Evolutionary conservation across 495 filamentous ascomycete genomes (phyloP).

Genomic region (Hamigera avellanea): DNA sequence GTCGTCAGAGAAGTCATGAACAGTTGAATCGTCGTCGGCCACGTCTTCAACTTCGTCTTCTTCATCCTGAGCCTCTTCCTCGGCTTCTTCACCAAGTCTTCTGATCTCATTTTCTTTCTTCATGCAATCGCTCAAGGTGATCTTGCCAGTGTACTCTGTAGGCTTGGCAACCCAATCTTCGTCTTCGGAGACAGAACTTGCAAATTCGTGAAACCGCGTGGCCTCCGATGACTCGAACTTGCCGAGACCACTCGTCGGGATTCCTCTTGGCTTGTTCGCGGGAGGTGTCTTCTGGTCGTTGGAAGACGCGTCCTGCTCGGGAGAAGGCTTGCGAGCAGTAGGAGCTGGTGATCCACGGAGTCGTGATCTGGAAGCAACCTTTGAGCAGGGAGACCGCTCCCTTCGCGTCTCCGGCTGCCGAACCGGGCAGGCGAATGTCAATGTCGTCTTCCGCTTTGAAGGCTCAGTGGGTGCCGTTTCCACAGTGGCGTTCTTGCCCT

Average conservation of each 20-base stretch:
- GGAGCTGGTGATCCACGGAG: constrained; percentile 34
- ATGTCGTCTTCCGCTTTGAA: constrained; percentile 38
- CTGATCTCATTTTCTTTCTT: constrained; percentile 83
- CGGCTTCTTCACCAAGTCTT: constrained; percentile 77
- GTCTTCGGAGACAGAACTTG: constrained; percentile 63
- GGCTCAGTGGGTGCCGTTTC: constrained; percentile 18
- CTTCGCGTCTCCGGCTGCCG: constrained; percentile 20
- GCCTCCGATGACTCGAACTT: constrained; percentile 55
- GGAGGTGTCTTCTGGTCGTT: constrained; percentile 5
- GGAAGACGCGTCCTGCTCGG: constrained; percentile 7
- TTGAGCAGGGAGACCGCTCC: constrained; percentile 20
- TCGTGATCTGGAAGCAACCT: constrained; percentile 20
- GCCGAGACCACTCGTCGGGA: constrained; percentile 32
- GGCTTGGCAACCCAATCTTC: constrained; percentile 78
- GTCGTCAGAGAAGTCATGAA: constrained; percentile 50
- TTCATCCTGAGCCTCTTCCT: constrained; percentile 58
- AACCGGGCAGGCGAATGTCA: constrained; percentile 52
- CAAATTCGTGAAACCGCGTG: constrained; percentile 88
- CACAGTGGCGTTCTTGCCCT: constrained; percentile 4
- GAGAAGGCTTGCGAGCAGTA: constrained; percentile 38
- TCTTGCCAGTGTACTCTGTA: constrained; percentile 47
- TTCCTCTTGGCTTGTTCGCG: constrained; percentile 11
- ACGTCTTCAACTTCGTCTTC: constrained; percentile 31
- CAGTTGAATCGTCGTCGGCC: constrained; percentile 48
- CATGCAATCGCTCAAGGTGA: constrained; percentile 83